phyloP scores from a whole-genome alignment of 495 filamentous ascomycete genomes.

The Bathelium albidoporum region DNA sequence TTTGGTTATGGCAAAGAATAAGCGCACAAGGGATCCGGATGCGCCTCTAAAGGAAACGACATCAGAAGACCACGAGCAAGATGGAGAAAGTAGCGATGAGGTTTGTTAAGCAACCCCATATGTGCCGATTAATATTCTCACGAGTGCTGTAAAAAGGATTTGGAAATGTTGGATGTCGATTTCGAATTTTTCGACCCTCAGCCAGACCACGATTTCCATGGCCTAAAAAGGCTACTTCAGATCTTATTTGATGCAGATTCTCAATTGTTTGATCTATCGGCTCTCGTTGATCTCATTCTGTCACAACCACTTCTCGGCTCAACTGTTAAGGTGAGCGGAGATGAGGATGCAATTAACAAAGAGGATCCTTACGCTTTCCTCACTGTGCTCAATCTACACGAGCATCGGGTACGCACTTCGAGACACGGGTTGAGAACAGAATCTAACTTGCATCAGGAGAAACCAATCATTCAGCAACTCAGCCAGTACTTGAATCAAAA shows the following conservation, averaged over 20 bases:
- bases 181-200: conserved; percentile 99
- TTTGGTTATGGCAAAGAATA: background rate
- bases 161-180: conserved; percentile 86
- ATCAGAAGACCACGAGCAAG: background rate
- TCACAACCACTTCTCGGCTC: conserved; percentile 82
- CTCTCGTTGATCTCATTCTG: conserved; percentile 75
- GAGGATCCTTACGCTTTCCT: conserved; percentile 86
- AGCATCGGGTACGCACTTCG: conserved; percentile 47
- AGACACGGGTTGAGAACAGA: background rate
- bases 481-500: conserved; percentile 58
- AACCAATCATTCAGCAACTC: conserved; percentile 57
- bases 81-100: conserved; percentile 16
- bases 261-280: conserved; percentile 75
- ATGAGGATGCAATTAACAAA: conserved; percentile 46
- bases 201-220: conserved; percentile 83
- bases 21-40: background rate
- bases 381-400: conserved; percentile 73
- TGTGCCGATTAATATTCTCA: background rate
- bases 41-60: background rate
- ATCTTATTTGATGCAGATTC: conserved; percentile 91
- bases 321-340: conserved; percentile 89
- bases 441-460: conserved; percentile 39
- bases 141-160: conserved; percentile 45
- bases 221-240: conserved; percentile 77
- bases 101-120: conserved; percentile 5